phyloP scores from a whole-genome alignment of 106 monocot genomes.

The Dendrobium huoshanense region DNA sequence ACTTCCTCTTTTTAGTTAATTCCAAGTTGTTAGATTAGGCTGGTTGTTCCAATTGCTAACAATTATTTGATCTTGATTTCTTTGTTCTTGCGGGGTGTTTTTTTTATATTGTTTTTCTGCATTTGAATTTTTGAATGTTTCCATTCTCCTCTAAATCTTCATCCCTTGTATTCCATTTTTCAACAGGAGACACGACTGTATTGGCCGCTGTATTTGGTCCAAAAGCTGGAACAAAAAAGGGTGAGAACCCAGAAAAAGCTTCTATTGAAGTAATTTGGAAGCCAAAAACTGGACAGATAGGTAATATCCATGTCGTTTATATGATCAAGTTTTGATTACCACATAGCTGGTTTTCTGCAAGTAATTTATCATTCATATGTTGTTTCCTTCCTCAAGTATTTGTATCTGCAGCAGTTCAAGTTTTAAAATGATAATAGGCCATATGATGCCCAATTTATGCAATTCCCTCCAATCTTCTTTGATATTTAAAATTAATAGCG shows the following conservation, averaged over 20 bases:
- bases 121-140: neutral
- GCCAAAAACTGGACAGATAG: slow-evolving; percentile 89
- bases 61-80: neutral
- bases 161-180: neutral
- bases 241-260: slow-evolving; percentile 93
- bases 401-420: neutral
- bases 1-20: neutral
- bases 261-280: slow-evolving; percentile 97
- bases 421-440: neutral
- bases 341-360: neutral
- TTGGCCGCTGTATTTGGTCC: slow-evolving; percentile 96
- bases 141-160: neutral
- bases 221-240: slow-evolving; percentile 88
- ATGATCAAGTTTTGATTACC: neutral
- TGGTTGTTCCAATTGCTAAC: neutral
- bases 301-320: slow-evolving; percentile 21
- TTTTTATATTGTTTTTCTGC: neutral
- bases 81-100: neutral
- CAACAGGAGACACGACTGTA: slow-evolving; percentile 74
- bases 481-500: neutral
- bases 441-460: neutral
- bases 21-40: neutral
- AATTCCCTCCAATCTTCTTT: neutral
- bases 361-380: too few species aligned
- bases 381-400: neutral